Evolutionary conservation across 306 rosid species (phyloP).

Genomic region (Herpetospermum pedunculosum): DNA sequence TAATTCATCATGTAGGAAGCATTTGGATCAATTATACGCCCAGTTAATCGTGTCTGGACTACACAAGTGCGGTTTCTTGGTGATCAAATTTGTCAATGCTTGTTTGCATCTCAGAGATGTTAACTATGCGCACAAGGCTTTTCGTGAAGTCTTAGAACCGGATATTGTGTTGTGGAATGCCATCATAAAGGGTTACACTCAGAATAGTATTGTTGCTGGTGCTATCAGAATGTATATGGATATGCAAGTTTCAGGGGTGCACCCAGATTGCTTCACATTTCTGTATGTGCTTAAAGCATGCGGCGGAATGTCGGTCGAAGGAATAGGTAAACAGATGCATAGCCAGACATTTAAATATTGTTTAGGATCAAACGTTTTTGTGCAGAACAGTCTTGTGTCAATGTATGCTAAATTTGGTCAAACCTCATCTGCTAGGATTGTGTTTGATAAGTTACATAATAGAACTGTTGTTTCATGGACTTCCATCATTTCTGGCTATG

Average conservation of each 20-base stretch:
- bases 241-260: not conserved
- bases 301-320: not conserved
- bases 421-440: slow-evolving; percentile 3
- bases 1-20: not conserved
- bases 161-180: slow-evolving; percentile 15
- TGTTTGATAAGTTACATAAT: slow-evolving; percentile 1
- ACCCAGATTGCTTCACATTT: slow-evolving; percentile 10
- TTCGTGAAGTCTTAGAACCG: slow-evolving; percentile 1
- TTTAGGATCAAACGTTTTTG: not conserved
- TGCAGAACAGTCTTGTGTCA: slow-evolving; percentile 13
- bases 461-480: slow-evolving; percentile 15
- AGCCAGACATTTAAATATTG: slow-evolving; percentile 12
- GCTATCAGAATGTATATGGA: slow-evolving; percentile 2
- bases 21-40: slow-evolving; percentile 12
- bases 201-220: not conserved
- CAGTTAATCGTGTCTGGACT: slow-evolving; percentile 12
- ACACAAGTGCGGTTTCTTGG: slow-evolving; percentile 1
- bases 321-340: slow-evolving; percentile 6
- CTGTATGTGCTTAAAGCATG: slow-evolving; percentile 12
- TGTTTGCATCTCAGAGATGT: slow-evolving; percentile 5
- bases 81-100: slow-evolving; percentile 8
- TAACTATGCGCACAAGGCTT: slow-evolving; percentile 7
- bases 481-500: slow-evolving; percentile 10
- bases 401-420: slow-evolving; percentile 13
- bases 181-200: slow-evolving; percentile 8